These are phyloP conservation scores for Paecilomyces niveus DNA, from an alignment of 2,329 filamentous ascomycete species.

Conservation along the genomic window DNA sequence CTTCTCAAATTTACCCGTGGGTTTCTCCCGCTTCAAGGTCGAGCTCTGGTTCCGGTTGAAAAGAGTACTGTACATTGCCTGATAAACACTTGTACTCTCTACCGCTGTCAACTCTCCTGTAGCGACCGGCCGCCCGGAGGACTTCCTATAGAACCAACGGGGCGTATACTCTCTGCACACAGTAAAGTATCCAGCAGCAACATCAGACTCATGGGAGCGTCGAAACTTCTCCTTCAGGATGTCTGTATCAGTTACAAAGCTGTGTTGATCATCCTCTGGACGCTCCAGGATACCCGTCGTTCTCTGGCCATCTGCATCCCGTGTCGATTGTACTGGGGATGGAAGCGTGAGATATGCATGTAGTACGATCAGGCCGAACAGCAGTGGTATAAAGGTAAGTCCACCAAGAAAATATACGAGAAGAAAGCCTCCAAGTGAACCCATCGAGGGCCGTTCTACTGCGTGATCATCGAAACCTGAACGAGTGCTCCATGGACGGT, in stretches of 20 bases:
- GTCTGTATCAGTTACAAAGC: constrained; percentile 56
- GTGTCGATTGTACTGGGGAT: constrained; percentile 2
- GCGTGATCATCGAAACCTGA: not conserved
- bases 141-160: constrained; percentile 85
- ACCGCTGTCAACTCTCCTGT: constrained; percentile 69
- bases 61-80: constrained; percentile 94
- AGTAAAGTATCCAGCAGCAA: constrained; percentile 88
- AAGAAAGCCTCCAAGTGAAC: constrained; percentile 51
- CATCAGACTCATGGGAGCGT: constrained; percentile 60
- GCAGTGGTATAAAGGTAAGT: constrained; percentile 74
- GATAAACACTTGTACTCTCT: constrained; percentile 89
- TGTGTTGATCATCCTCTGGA: constrained; percentile 57
- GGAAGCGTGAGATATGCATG: constrained; percentile 66
- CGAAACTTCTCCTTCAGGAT: constrained; percentile 55
- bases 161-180: constrained; percentile 89
- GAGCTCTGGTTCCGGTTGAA: constrained; percentile 70
- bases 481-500: not conserved
- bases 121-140: constrained; percentile 77
- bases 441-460: constrained; percentile 21
- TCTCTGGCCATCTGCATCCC: not conserved
- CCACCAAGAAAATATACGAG: constrained; percentile 78
- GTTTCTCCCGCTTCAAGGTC: constrained; percentile 47
- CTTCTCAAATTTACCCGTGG: constrained; percentile 43
- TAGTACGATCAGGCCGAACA: constrained; percentile 54
- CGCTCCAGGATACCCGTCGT: constrained; percentile 32